phyloP scores from a whole-genome alignment of 2,329 filamentous ascomycete genomes.

The Apiospora koreana region DNA sequence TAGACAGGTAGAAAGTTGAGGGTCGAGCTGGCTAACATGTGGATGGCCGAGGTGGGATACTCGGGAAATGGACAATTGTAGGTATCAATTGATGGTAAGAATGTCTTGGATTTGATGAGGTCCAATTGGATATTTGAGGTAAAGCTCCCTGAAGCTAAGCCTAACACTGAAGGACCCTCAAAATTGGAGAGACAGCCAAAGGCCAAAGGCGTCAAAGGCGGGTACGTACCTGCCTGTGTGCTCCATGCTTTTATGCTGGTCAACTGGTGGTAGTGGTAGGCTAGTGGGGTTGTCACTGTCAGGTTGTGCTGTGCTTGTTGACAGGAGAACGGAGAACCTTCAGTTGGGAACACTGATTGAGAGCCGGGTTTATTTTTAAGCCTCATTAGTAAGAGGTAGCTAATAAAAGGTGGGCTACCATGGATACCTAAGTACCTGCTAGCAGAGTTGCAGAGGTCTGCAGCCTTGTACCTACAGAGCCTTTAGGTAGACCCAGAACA shows the following conservation, averaged over 20 bases:
- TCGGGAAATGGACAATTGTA: slow-evolving; percentile 9
- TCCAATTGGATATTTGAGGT: slow-evolving; percentile 9
- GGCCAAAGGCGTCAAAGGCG: background rate
- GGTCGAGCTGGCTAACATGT: slow-evolving; percentile 5
- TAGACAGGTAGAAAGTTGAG: background rate
- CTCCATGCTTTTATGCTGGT: background rate
- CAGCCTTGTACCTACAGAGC: background rate
- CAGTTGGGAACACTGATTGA: too few relatives aligned
- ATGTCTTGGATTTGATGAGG: slow-evolving; percentile 2
- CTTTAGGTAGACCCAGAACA: background rate
- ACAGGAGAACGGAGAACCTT: too few relatives aligned
- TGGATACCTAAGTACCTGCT: background rate
- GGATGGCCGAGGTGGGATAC: slow-evolving; percentile 8
- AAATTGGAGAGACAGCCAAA: background rate
- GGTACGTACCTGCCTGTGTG: background rate
- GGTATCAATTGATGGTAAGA: too few relatives aligned
- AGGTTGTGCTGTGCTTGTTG: too few relatives aligned
- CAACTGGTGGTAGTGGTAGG: too few relatives aligned
- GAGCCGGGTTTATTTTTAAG: background rate
- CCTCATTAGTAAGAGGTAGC: background rate
- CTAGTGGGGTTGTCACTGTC: too few relatives aligned
- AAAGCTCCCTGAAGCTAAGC: slow-evolving; percentile 1
- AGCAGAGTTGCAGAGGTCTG: background rate
- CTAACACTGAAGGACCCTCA: slow-evolving; percentile 3
- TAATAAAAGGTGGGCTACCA: background rate